phyloP scores from a whole-genome alignment of 805 yeast genomes.

The Nematodospora valgi region DNA sequence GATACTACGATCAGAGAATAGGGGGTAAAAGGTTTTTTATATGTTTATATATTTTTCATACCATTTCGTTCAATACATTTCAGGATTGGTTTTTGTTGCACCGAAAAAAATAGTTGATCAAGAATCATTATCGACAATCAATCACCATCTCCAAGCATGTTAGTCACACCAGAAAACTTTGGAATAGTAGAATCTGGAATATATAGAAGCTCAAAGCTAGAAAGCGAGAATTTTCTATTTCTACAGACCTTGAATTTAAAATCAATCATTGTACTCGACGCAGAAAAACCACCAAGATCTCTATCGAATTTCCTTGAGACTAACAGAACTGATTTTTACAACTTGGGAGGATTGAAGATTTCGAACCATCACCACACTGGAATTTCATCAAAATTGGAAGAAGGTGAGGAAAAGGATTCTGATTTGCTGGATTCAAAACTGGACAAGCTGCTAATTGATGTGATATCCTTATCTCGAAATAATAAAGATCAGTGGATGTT shows the following conservation, averaged over 20 bases:
- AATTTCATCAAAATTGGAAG: conserved; percentile 21
- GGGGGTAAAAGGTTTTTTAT: no score
- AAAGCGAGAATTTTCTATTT: conserved; percentile 73
- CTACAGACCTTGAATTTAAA: conserved; percentile 67
- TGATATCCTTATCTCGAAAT: conserved; percentile 20
- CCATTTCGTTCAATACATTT: no score
- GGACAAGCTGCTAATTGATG: conserved; percentile 14
- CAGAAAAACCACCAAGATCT: conserved; percentile 77
- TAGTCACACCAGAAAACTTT: conserved; percentile 90
- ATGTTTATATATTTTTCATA: no score
- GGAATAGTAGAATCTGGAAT: conserved; percentile 88
- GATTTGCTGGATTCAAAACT: background rate
- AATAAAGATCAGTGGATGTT: conserved; percentile 71
- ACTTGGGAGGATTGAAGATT: conserved; percentile 42
- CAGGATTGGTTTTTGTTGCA: no score
- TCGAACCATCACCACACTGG: conserved; percentile 33
- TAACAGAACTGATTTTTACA: conserved; percentile 50
- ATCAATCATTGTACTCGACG: conserved; percentile 72
- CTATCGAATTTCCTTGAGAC: conserved; percentile 63
- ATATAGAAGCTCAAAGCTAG: conserved; percentile 74
- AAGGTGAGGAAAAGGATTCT: conserved; percentile 14
- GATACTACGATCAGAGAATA: no score
- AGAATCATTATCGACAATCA: background rate
- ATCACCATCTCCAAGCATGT: conserved; percentile 45
- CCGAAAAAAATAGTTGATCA: background rate